Percentiles rank a stretch among this genome's conserved stretches.
phyloP scores from a whole-genome alignment of 345 rosid genomes.

The Sisymbrium altissimum region DNA sequence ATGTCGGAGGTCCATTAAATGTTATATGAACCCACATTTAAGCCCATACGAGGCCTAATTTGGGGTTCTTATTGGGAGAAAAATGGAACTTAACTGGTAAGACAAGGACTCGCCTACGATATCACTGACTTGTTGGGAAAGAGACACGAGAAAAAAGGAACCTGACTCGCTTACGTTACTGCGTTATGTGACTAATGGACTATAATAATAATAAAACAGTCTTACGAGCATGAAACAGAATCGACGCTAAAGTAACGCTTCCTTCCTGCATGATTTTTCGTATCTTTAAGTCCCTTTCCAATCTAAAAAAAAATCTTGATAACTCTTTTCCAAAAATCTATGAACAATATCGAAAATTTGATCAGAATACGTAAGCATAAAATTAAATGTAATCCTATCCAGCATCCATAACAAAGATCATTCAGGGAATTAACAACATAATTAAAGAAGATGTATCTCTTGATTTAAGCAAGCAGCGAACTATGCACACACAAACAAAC shows the following conservation, averaged over 20 bases:
- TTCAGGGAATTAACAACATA: neutral
- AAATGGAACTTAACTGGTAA: neutral
- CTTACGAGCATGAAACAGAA: neutral
- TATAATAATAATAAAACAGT: neutral
- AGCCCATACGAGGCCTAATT: slow-evolving; percentile 14
- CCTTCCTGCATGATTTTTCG: slow-evolving; percentile 19
- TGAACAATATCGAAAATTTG: neutral
- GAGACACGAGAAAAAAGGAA: slow-evolving; percentile 26
- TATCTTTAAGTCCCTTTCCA: neutral
- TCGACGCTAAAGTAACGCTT: slow-evolving; percentile 14
- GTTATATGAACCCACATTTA: neutral
- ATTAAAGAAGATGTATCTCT: slow-evolving; percentile 1
- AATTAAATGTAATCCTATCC: neutral
- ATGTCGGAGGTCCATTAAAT: neutral
- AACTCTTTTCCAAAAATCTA: neutral
- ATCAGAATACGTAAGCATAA: neutral
- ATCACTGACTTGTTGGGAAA: slow-evolving; percentile 15
- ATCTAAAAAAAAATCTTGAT: slow-evolving; percentile 11
- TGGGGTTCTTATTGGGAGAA: neutral
- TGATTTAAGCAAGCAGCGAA: neutral
- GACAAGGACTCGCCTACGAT: slow-evolving; percentile 11
- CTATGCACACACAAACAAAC: neutral
- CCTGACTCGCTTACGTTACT: slow-evolving; percentile 28
- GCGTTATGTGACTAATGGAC: slow-evolving; percentile 3
- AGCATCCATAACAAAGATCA: neutral